Evolutionary conservation across 1,139 yeast genomes (phyloP).

Genomic region (Casaregolazyma lundiana): DNA sequence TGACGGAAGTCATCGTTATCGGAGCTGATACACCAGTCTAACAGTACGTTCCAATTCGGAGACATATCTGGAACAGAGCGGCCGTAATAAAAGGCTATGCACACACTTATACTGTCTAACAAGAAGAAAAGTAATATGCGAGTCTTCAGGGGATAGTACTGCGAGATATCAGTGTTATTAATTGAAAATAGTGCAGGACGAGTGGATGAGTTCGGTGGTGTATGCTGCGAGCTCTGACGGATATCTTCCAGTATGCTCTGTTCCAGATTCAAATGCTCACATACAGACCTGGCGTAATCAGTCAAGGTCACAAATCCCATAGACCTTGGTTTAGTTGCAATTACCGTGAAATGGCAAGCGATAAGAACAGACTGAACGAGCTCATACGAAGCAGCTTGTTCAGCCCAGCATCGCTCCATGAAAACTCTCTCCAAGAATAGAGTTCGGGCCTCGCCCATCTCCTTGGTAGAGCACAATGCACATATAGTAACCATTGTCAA

Average conservation of each 20-base stretch:
- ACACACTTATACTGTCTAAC: background rate
- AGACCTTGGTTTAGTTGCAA: background rate
- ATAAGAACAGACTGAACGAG: slow-evolving; percentile 3
- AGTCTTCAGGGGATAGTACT: background rate
- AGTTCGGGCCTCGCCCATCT: slow-evolving; percentile 39
- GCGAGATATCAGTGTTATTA: slow-evolving; percentile 5
- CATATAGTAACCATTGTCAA: slow-evolving; percentile 47
- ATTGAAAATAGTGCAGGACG: background rate
- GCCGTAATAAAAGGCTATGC: background rate
- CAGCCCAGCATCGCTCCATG: slow-evolving; percentile 30
- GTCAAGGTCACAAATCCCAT: background rate
- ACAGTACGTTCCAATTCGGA: background rate
- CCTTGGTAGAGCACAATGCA: slow-evolving; percentile 40
- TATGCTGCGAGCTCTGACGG: background rate
- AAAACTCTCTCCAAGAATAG: slow-evolving; percentile 46
- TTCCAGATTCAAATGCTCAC: background rate
- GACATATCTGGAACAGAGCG: background rate
- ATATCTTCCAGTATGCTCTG: slow-evolving; percentile 2
- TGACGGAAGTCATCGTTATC: background rate
- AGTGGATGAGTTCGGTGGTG: background rate
- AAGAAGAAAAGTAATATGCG: background rate
- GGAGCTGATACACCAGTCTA: background rate
- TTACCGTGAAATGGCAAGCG: background rate
- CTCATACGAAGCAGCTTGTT: background rate
- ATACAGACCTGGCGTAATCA: background rate